Percentiles rank a stretch among this genome's conserved stretches.
Conservation (phyloP, 805 yeast genomes). For the Cyberlindnera xishuangbannaensis region DNA sequence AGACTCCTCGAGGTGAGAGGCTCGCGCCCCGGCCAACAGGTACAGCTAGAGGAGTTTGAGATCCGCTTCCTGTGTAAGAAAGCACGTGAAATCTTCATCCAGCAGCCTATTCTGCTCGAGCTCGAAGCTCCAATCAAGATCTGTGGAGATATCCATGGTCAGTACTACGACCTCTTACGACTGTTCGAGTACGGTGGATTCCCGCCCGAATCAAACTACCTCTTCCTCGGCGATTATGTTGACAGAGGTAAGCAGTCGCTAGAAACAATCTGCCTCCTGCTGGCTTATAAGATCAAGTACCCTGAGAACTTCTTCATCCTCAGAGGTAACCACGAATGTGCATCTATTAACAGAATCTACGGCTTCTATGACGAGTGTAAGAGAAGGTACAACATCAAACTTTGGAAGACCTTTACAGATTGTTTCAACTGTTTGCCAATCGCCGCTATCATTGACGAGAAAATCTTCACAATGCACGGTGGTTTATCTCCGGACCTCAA, state of each 20-base stretch:
- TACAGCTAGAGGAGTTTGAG: constrained; percentile 87
- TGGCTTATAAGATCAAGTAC: constrained; percentile 95
- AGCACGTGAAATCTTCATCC: constrained; percentile 96
- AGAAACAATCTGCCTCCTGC: constrained; percentile 88
- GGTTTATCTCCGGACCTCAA: constrained; percentile 96
- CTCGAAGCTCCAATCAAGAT: constrained; percentile 94
- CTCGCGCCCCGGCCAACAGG: constrained; percentile 97
- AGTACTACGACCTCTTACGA: constrained; percentile 91
- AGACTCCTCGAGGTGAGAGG: constrained; percentile 96
- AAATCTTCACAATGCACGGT: constrained; percentile 98
- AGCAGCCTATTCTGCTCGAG: constrained; percentile 92
- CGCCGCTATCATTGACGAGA: constrained; percentile 97
- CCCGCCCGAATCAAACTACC: constrained; percentile 97
- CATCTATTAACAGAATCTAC: constrained; percentile 94
- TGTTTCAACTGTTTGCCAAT: constrained; percentile 98
- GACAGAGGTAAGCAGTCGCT: constrained; percentile 98
- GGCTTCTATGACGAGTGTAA: constrained; percentile 99
- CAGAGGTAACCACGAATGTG: constrained; percentile 98
- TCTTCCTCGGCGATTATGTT: constrained; percentile 94
- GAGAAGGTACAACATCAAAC: constrained; percentile 95
- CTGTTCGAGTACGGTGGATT: constrained; percentile 97
- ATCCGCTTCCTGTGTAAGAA: constrained; percentile 93
- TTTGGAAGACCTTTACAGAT: constrained; percentile 98
- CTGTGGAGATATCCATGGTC: constrained; percentile 99
- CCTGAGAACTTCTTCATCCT: constrained; percentile 96